Evolutionary conservation across 2,329 filamentous ascomycete genomes (phyloP).

Genomic region (Paracoccidioides brasiliensis): DNA sequence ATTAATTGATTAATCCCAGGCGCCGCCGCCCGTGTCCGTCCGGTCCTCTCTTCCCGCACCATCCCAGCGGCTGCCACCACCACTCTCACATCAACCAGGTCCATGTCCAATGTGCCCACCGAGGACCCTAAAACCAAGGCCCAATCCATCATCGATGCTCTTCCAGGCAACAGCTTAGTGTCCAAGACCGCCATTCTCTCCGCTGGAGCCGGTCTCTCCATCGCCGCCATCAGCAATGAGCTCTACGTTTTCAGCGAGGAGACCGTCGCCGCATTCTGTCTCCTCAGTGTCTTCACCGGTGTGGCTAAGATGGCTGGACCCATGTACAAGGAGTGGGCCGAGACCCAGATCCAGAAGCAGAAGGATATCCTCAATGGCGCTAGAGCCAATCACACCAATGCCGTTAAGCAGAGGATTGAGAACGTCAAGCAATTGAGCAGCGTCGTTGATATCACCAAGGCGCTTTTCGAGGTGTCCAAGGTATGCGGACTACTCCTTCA

Average conservation of each 20-base stretch:
- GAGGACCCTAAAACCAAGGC: constrained; percentile 95
- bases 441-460: constrained; percentile 94
- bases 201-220: constrained; percentile 73
- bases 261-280: constrained; percentile 82
- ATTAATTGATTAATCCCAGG: constrained; percentile 41
- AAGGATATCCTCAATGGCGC: constrained; percentile 90
- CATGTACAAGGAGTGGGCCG: constrained; percentile 82
- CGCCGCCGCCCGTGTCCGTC: constrained; percentile 85
- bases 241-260: constrained; percentile 99
- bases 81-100: constrained; percentile 53
- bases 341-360: constrained; percentile 81
- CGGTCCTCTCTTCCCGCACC: constrained; percentile 60
- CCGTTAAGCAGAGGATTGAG: constrained; percentile 86
- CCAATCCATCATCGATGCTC: constrained; percentile 81
- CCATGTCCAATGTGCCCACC: constrained; percentile 62
- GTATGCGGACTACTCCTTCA: constrained; percentile 37
- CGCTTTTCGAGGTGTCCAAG: constrained; percentile 96
- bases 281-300: constrained; percentile 83
- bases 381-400: constrained; percentile 84
- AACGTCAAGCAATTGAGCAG: constrained; percentile 88
- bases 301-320: constrained; percentile 91
- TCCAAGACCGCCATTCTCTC: constrained; percentile 97
- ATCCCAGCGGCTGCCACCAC: constrained; percentile 59
- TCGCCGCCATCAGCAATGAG: constrained; percentile 98
- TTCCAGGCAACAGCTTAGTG: constrained; percentile 82